Base-by-base conservation (phyloP, 768 basidiomycete genomes). In the Pleurotus ostreatus region DNA sequence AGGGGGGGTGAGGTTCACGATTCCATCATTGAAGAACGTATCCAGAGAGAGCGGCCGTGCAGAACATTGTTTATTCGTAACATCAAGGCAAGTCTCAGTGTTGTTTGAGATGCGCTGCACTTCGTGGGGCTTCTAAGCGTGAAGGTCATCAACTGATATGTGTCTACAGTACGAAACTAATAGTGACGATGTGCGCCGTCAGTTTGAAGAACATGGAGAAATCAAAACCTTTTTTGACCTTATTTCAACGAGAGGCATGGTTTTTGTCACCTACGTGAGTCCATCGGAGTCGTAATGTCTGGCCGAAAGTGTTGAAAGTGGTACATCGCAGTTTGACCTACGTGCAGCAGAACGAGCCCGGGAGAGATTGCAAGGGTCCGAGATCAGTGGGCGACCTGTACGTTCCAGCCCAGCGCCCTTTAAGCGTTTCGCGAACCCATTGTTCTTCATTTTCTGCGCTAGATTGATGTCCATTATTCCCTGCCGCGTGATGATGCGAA, bases 381-480 rank as follows among this genome's bases (percentile, higher is more conserved):
- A 89, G 67, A 88, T 98, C 53, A 88, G 85, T 60, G 89, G 90
- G 12, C 82, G 97, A 61, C 89, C 93, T 26, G 96, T 98, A 62
- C 75, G 94, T 78, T 15, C n/a, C 25, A 30, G 55, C 5, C 40
- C 41, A 1, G 39, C 18, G 38, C 9, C 37, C 61, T n/a, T 56
- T 57, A 46, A 46, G 46, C 47, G n/a, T 25, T 55, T 49, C 15
- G 11, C 52, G 49, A 60, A 48, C 47, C 55, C 59, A 65, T 66
- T 67, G 64, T 69, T 68, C 57, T 13, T 15, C 46, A 26, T 46
- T 55, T 62, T 49, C 30, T 54, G 43, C 66, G 30, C 37, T 15
- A 97, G 96, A 98, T 98, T 68, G 97, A 99, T 74, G 95, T 99
- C 0, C 97, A 99, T 69, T 99, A 94, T 74, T 96, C 94, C 23